Evolutionary conservation across 2,329 filamentous ascomycete genomes (phyloP), one percentile per base, ranked within the genome.

Genomic region (Lomentospora prolificans): DNA sequence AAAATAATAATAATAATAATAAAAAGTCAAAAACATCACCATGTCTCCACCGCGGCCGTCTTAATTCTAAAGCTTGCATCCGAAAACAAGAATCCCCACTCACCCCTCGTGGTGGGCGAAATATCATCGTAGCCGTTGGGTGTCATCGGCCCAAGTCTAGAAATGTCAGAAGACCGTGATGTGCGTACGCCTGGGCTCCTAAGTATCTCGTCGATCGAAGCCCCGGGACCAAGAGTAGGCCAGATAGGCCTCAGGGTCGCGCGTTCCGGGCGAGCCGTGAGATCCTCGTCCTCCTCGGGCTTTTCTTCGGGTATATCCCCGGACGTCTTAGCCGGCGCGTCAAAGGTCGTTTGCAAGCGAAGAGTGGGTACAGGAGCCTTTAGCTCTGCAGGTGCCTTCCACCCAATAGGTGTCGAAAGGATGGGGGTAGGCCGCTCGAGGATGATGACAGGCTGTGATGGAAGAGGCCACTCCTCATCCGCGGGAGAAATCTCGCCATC

Each of bases 101-200:
- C 82, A 4, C 79, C 79, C 41, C 78, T 72, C 7, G 82, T 85
- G 24, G 79, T 75, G 4, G 82, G 82, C 52, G 80, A 83, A 56
- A 85, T 80, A 62, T 85, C 82, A 19, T 82, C 80, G 59, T 79
- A 81, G 6, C 70, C 75, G 59, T 83, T 81, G 1, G 80, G 81
- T 57, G 81, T 84, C 67, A 70, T 65, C 1, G 80, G 76, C 0
- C 77, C 79, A 19, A 74, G 60, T 51, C 57, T 64, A 55, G 57
- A 46, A 12, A 46, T 46, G 19, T 46, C 53, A 4, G 39, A 55
- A 14, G 24, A 14, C 27, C 25, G 51, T 2, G 28, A 53, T 7
- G 51, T 12, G 19, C 24, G 9, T 14, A 14, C 12, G 28, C 28
- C 51, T 7, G 51, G 51, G 31, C 22, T 46, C 58, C 63, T 66